These are phyloP conservation scores for Carex pumila DNA, from an alignment of 176 grass and related monocot species.

Conservation along the genomic window DNA sequence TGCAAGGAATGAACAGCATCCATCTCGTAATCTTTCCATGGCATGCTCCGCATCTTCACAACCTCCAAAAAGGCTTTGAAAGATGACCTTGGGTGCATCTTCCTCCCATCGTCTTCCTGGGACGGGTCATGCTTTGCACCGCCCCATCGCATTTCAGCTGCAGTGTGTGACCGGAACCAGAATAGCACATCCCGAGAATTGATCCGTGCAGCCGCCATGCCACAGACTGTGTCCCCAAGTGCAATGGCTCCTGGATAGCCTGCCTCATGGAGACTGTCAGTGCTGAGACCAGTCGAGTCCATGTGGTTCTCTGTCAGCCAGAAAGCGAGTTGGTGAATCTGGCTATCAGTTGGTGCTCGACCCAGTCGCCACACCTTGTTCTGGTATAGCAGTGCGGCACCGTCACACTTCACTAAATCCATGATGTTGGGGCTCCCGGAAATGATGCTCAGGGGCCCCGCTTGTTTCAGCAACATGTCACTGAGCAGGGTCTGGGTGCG, in stretches of 20 bases:
- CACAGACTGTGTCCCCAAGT: conserved; percentile 69
- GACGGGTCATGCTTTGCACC: conserved; percentile 79
- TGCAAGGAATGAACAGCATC: conserved; percentile 94
- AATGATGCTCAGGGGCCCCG: conserved; percentile 67
- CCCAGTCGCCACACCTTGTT: conserved; percentile 61
- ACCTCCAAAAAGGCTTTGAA: conserved; percentile 94
- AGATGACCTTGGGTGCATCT: conserved; percentile 89
- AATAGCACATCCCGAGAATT: conserved; percentile 79
- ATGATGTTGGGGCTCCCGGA: conserved; percentile 78
- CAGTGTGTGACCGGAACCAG: conserved; percentile 87
- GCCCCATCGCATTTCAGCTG: conserved; percentile 81
- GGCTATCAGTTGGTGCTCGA: conserved; percentile 51
- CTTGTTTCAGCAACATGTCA: conserved; percentile 72
- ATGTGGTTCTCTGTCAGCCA: conserved; percentile 76
- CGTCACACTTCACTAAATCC: conserved; percentile 78
- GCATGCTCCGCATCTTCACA: conserved; percentile 78
- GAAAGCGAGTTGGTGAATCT: conserved; percentile 63
- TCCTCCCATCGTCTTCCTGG: conserved; percentile 63
- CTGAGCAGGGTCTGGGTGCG: conserved; percentile 74
- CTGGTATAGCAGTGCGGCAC: conserved; percentile 73
- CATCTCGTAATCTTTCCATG: conserved; percentile 90
- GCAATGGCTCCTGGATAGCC: conserved; percentile 69
- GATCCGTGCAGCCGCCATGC: conserved; percentile 86
- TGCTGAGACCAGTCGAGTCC: conserved; percentile 92
- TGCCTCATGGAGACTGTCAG: conserved; percentile 83